Conservation (phyloP, 78 protist genomes). For the Dictyostelium citrinum region DNA sequence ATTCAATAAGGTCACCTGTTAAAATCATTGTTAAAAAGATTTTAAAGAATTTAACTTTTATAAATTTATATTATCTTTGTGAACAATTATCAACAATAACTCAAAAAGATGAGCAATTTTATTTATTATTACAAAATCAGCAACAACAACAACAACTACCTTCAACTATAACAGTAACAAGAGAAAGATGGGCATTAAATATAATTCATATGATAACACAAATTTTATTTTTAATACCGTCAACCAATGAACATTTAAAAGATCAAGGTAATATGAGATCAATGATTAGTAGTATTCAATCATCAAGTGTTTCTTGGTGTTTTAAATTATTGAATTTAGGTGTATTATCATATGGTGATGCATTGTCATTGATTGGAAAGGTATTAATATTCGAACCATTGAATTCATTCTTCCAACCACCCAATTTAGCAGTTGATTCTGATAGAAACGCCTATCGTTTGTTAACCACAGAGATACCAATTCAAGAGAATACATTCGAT, state of each 20-base stretch:
- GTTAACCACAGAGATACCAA: slow-evolving; percentile 8
- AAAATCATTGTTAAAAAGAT: slow-evolving; percentile 20
- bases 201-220: slow-evolving; percentile 26
- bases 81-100: slow-evolving; percentile 13
- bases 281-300: background rate
- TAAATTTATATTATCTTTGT: slow-evolving; percentile 23
- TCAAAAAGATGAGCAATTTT: background rate
- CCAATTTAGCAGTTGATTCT: slow-evolving; percentile 1
- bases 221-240: slow-evolving; percentile 21
- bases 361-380: background rate
- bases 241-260: background rate
- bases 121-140: background rate
- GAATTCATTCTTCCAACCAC: slow-evolving; percentile 11
- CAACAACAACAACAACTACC: background rate
- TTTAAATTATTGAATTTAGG: background rate
- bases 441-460: slow-evolving; percentile 67
- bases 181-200: slow-evolving; percentile 47
- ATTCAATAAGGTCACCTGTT: background rate
- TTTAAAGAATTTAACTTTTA: background rate
- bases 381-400: slow-evolving; percentile 30
- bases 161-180: background rate
- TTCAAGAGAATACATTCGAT: slow-evolving; percentile 16
- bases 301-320: slow-evolving; percentile 4
- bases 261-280: slow-evolving; percentile 1
- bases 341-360: background rate